A percentile compares a stretch with the other conserved stretches of the same genome.
Evolutionary conservation across 2,329 filamentous ascomycete genomes (phyloP).

Genomic region (Scopulariopsis brevicaulis): DNA sequence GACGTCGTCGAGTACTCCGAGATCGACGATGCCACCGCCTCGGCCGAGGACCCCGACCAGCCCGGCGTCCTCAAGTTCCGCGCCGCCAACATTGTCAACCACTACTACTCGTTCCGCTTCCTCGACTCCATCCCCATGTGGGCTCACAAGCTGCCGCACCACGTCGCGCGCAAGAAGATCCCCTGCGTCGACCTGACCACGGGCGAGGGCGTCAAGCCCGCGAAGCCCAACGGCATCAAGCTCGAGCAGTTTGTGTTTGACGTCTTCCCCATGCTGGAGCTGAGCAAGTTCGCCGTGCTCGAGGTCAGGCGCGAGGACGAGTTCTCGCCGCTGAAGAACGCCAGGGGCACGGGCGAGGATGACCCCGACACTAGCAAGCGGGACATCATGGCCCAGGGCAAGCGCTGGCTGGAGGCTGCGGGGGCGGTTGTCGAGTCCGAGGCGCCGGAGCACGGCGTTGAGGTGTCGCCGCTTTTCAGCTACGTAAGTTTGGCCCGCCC

Average conservation of each 20-base stretch:
- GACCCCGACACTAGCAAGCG: constrained; percentile 85
- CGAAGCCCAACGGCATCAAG: constrained; percentile 96
- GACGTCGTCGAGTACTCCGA: constrained; percentile 99
- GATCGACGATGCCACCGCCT: constrained; percentile 80
- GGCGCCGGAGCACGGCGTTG: constrained; percentile 55
- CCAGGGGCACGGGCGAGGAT: constrained; percentile 73
- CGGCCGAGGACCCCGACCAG: constrained; percentile 76
- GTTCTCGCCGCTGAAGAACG: constrained; percentile 96
- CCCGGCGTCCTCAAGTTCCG: constrained; percentile 82
- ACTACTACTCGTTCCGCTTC: constrained; percentile 96
- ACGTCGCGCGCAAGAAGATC: constrained; percentile 98
- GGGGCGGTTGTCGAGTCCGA: constrained; percentile 66
- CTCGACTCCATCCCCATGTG: constrained; percentile 82
- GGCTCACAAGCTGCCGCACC: constrained; percentile 80
- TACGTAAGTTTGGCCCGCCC: constrained; percentile 59
- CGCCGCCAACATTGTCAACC: constrained; percentile 98
- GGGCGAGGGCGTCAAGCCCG: constrained; percentile 76
- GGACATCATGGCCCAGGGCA: constrained; percentile 84
- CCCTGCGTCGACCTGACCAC: constrained; percentile 67
- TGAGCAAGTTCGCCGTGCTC: constrained; percentile 87
- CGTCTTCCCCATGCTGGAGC: constrained; percentile 75
- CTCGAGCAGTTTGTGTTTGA: constrained; percentile 99
- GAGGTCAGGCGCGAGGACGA: constrained; percentile 96
- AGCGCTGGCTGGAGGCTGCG: constrained; percentile 71
- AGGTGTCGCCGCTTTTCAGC: constrained; percentile 87